Base-by-base conservation (phyloP, 139 green algal species). In the Yamagishiella unicocca region DNA sequence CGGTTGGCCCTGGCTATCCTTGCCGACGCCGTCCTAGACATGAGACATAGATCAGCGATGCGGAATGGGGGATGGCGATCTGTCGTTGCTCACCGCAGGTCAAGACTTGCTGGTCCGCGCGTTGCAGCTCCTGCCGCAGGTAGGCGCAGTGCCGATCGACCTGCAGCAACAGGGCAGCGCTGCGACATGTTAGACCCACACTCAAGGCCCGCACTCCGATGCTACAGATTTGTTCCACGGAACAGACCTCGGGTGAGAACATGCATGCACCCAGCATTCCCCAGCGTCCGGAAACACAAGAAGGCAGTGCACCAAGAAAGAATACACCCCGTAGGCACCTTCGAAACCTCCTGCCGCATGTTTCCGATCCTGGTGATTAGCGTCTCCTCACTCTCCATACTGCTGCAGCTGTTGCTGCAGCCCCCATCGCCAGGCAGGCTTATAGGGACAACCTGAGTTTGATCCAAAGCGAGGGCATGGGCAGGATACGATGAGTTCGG, bases 331-430 rank as follows among this genome's bases (percentile, higher is more conserved):
- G 10, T 4, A 62, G 61, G 0, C 42, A 86, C 80, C 64, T 53
- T 33, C 1, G 29, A 0, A 0, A 86, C 40, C 62, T 89, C 33
- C 62, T 55, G 31, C 14, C 76, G 76, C 45, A 89, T 46, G 35
- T 1, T 7, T 2, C 31, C 43, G 7, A 89, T 76, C 31, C 72
- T 55, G 4, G 55, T 45, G 17, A 54, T 27, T 37, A 89, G 74
- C 45, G 53, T 42, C 64, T 54, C 58, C 75, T 89, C 85, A 7
- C 33, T 53, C 64, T 85, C 75, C 42, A 17, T 12, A n/a, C 50
- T 31, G 55, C 53, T 40, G 67, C 37, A n/a, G 37, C 67, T 46
- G 7, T 3, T 35, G 19, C 76, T 21, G 75, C 55, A 40, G 24
- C 22, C 33, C 33, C 27, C 35, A 4, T 35, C 55, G 9, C 0